Percentiles rank a stretch among this genome's conserved stretches.
Conservation (phyloP, 305 asterid species). For the Fraxinus baroniana region DNA sequence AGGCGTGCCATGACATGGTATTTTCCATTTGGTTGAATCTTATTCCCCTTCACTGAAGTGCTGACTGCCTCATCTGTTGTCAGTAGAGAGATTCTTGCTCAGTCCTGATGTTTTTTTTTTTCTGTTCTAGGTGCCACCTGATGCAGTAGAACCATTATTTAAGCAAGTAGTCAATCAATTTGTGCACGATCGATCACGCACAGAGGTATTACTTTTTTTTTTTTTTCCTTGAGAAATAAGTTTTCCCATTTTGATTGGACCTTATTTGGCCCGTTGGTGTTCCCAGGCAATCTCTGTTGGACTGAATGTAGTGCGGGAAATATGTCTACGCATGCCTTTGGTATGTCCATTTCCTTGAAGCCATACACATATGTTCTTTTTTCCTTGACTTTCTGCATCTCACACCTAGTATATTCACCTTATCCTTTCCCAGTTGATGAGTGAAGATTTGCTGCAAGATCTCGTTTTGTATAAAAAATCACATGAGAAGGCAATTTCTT, state of each 20-base stretch:
- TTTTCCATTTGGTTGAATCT: conserved; percentile 8
- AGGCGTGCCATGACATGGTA: conserved; percentile 99
- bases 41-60: conserved; percentile 2
- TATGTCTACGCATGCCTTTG: conserved; percentile 95
- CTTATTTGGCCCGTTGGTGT: conserved; percentile 9
- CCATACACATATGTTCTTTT: conserved; percentile 7
- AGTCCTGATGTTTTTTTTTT: conserved; percentile 4
- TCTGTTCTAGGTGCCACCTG: conserved; percentile 84
- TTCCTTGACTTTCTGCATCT: conserved; percentile 7
- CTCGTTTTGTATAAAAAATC: conserved; percentile 82
- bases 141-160: conserved; percentile 89
- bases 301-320: conserved; percentile 78
- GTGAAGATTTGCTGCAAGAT: conserved; percentile 95
- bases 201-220: conserved; percentile 60
- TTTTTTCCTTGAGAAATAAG: neutral
- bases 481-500: conserved; percentile 83
- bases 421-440: conserved; percentile 71
- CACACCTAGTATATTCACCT: conserved; percentile 2
- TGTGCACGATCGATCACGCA: conserved; percentile 83
- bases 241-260: conserved; percentile 9
- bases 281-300: conserved; percentile 87
- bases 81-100: conserved; percentile 14
- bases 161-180: conserved; percentile 93
- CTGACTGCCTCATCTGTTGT: conserved; percentile 18
- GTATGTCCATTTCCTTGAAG: conserved; percentile 38